Base-by-base conservation (phyloP, 2,329 filamentous ascomycete species). In the Colletotrichum endophyticum region DNA sequence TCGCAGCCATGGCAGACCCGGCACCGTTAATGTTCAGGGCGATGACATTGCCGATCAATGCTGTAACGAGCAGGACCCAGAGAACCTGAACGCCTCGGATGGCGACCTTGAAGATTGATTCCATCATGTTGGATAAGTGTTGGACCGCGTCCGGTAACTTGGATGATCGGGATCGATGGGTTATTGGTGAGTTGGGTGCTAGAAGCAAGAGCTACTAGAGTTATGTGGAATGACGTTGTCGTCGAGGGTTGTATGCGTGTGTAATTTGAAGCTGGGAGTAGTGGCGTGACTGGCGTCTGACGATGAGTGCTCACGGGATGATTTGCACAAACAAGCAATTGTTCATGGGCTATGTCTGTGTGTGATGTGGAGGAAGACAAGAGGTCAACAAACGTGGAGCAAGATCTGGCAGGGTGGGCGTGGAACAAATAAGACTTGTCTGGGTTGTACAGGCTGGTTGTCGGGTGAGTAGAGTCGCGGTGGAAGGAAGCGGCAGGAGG, bases 11-110 rank as follows among this genome's bases (percentile, higher is more conserved):
- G 76, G 87, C 87, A 15, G 86, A 84, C 27, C 80, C 81, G 25
- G 86, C 82, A 69, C 86, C 88, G 80, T 86, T 82, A 68, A 85
- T 80, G 81, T 90, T 90, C 80, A 76, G 84, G 67, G 89, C 88
- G 76, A 92, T 91, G 80, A 91, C 88, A 78, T 92, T 92, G 81
- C 91, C 91, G 78, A 92, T 87, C 73, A 92, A 87, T 39, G 87
- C 90, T 4, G 90, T 91, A 72, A 89, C 83, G 78, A 92, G 84
- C 57, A 92, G 80, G 34, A 88, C 86, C 82, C 88, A 88, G 77
- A 92, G 81, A 70, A 92, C 83, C 82, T 91, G 89, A 75, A 87
- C 75, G 71, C 81, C 80, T 79, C 91, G 89, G 79, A 91, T 81
- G 79, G 87, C 81, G 75, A 87, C 82, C 77, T 87, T 86, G 80